phyloP scores from a whole-genome alignment of 495 filamentous ascomycete species.

The Cercophora newfieldiana region DNA sequence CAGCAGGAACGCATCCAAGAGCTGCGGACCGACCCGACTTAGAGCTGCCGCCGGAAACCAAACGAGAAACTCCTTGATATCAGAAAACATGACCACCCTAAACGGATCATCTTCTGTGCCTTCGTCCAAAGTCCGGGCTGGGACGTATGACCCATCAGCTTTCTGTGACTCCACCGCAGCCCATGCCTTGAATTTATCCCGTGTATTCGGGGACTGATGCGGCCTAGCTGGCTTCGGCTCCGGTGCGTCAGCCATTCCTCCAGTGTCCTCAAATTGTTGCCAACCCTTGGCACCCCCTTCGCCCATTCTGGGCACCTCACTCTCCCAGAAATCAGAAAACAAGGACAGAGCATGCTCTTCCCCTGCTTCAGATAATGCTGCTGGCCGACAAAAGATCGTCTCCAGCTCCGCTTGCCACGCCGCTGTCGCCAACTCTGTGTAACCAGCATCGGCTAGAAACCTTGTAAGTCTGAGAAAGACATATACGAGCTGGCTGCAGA shows the following conservation, averaged over 20 bases:
- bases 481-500: constrained; percentile 61
- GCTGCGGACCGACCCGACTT: constrained; percentile 35
- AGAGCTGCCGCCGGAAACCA: constrained; percentile 45
- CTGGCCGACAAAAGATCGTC: constrained; percentile 60
- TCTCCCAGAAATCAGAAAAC: constrained; percentile 85
- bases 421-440: constrained; percentile 71
- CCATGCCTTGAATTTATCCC: constrained; percentile 58
- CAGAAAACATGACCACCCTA: constrained; percentile 73
- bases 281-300: constrained; percentile 73
- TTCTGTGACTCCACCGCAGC: constrained; percentile 56
- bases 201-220: constrained; percentile 26
- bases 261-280: constrained; percentile 51
- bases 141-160: constrained; percentile 51
- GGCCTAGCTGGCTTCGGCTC: constrained; percentile 30
- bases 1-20: constrained; percentile 67
- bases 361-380: constrained; percentile 32
- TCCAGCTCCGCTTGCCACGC: constrained; percentile 86
- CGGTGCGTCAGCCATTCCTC: constrained; percentile 37
- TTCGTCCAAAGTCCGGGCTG: constrained; percentile 65
- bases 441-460: constrained; percentile 78
- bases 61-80: constrained; percentile 66
- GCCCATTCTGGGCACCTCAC: constrained; percentile 76
- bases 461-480: constrained; percentile 71
- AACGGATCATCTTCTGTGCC: constrained; percentile 74
- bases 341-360: constrained; percentile 33